Base-by-base conservation (phyloP, 169 alveolate genomes). In the Cystoisospora suis region DNA sequence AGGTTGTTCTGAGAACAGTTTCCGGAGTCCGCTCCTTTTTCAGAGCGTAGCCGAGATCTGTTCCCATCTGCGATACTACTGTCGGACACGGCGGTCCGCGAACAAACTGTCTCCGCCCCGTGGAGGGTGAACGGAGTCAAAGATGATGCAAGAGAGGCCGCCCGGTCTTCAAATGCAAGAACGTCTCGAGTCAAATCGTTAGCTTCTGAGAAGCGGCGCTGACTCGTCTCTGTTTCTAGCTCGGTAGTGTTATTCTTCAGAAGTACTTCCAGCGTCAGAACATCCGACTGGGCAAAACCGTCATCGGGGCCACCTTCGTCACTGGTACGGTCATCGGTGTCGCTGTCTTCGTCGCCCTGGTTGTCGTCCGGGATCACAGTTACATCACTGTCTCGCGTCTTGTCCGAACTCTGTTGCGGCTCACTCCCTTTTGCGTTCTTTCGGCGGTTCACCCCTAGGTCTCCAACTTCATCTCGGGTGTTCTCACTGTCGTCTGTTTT, bases 291-390 rank as follows among this genome's bases (percentile, higher is more conserved):
- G 9, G 77, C n/a, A 7, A 44, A 20, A 36, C 34, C 77, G 27
- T 53, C n/a, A 23, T 65, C 77, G n/a, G n/a, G 36, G 9, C 40
- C 75, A 59, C 61, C 20, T 9, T 9, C 3, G 40, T 58, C 72
- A 27, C 34, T 44, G 44, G 5, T 17, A 1, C 77, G 45, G 1
- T 65, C 77, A 7, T 65, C 42, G 0, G n/a, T 44, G 6, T n/a
- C 72, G 23, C 29, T 9, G 72, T 36, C 15, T 58, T 42, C 83
- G 1, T 46, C 75, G 47, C 12, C 91, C 6, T 34, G 75, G 58
- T 70, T 77, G n/a, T 1, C 42, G 59, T 20, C 90, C 59, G 90
- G 9, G 40, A 53, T 44, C 45, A n/a, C n/a, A n/a, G n/a, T n/a
- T 69, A 29, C 49, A 38, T n/a, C 40, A 2, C 81, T 46, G 29